phyloP scores from a whole-genome alignment of 441 rosid species.

The Rhodomyrtus psidioides region DNA sequence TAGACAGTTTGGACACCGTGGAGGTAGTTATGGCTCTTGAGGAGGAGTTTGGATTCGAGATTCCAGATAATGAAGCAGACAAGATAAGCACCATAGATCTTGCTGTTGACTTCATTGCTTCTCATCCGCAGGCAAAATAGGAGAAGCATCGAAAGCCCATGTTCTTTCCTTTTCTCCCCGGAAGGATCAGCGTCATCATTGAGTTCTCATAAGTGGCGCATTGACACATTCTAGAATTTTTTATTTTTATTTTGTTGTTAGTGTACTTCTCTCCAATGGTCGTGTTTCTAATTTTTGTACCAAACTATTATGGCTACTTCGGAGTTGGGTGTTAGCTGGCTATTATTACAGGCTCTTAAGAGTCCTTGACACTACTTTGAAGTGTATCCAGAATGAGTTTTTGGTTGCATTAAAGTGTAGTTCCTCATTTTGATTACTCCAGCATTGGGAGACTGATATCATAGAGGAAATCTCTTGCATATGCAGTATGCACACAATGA shows the following conservation, averaged over 20 bases:
- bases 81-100: conserved; percentile 54
- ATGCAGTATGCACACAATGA: background rate
- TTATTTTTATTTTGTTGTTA: background rate
- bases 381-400: background rate
- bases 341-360: background rate
- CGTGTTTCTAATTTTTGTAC: background rate
- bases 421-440: background rate
- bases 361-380: background rate
- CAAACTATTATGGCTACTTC: background rate
- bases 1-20: conserved; percentile 82
- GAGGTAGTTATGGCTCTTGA: conserved; percentile 96
- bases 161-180: background rate
- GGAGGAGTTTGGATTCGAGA: conserved; percentile 91
- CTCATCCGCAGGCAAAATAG: conserved; percentile 92
- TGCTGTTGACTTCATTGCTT: conserved; percentile 77
- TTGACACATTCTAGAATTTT: background rate
- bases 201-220: background rate
- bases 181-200: background rate
- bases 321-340: background rate
- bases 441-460: background rate
- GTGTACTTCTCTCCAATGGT: background rate
- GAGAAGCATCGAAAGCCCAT: background rate
- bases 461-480: background rate
- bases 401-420: background rate
- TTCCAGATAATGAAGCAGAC: conserved; percentile 92